Base-by-base conservation (phyloP, 2,329 filamentous ascomycete species). In the Cladosporium halotolerans region DNA sequence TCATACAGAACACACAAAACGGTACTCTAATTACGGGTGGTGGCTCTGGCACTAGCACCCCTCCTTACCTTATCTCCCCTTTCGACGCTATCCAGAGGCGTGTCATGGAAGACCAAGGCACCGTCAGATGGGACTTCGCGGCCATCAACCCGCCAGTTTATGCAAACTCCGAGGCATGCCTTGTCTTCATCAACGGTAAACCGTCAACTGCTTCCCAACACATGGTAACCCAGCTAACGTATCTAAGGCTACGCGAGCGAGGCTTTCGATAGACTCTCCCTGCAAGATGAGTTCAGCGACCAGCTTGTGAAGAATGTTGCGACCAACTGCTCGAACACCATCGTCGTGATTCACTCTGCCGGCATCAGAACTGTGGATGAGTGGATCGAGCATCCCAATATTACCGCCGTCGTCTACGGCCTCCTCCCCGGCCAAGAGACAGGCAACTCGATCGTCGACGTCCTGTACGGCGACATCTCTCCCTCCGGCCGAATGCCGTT, bases 161-260 rank as follows among this genome's bases (percentile, higher is more conserved):
- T 31, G 50, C 42, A 34, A 52, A 52, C 23, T 40, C 42, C 3
- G 50, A 52, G 34, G 77, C 80, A 11, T 74, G 59, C 66, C 69
- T 83, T 13, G 79, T 83, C 32, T 80, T 83, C 66, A 70, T 83
- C 54, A 84, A 83, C 77, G 78, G 47, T 50, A 42, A 34, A 28
- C 36, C 42, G 8, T 18, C 19, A 28, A 28, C 5, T 5, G 23
- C 23, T 28, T 7, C 7, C 5, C 23, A 28, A 28, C 23, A 5
- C 23, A 28, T 28, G 23, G 23, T n/a, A 10, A n/a, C 5, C 18
- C 11, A 32, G 39, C 47, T 50, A 18, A 50, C 38, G 13, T 7
- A 9, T 14, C 9, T 9, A 3, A 50, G 48, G 63, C 9, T 77
- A 68, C 63, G 74, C 75, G 0, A 65, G 67, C 3, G 76, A 78